Conservation (phyloP, 768 basidiomycete species). For the Boletus vermiculosoides region DNA sequence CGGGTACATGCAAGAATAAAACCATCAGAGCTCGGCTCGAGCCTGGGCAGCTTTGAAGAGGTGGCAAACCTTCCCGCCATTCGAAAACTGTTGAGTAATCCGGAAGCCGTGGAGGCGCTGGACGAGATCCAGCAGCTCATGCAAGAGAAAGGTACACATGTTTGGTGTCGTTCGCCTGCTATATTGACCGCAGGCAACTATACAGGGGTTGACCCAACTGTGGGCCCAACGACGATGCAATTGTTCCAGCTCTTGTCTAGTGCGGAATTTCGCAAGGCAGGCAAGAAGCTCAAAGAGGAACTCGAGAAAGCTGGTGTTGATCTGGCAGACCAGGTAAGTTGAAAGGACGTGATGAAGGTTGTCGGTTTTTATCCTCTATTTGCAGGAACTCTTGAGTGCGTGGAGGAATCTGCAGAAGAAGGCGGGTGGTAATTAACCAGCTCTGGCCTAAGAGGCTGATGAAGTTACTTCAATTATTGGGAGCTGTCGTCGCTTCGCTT, state of each 20-base stretch:
- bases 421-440: slow-evolving; percentile 15
- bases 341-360: neutral
- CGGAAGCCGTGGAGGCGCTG: slow-evolving; percentile 50
- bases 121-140: slow-evolving; percentile 44
- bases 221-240: slow-evolving; percentile 49
- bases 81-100: slow-evolving; percentile 48
- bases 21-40: slow-evolving; percentile 33
- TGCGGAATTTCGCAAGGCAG: slow-evolving; percentile 50
- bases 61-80: slow-evolving; percentile 41
- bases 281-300: slow-evolving; percentile 46
- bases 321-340: slow-evolving; percentile 49
- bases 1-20: slow-evolving; percentile 29
- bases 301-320: slow-evolving; percentile 62
- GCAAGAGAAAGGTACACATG: slow-evolving; percentile 46
- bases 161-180: neutral
- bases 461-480: neutral
- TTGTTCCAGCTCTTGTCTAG: slow-evolving; percentile 55
- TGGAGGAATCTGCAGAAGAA: slow-evolving; percentile 37
- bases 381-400: slow-evolving; percentile 47
- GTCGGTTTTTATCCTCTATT: neutral
- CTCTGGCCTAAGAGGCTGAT: neutral
- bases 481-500: neutral
- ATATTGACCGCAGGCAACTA: neutral
- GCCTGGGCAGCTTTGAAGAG: slow-evolving; percentile 42
- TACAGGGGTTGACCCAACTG: slow-evolving; percentile 48